A percentile compares a stretch with the other conserved stretches of the same genome.
These are phyloP conservation scores for Rubia tinctorum DNA, from an alignment of 305 asterid species.

Conservation along the genomic window DNA sequence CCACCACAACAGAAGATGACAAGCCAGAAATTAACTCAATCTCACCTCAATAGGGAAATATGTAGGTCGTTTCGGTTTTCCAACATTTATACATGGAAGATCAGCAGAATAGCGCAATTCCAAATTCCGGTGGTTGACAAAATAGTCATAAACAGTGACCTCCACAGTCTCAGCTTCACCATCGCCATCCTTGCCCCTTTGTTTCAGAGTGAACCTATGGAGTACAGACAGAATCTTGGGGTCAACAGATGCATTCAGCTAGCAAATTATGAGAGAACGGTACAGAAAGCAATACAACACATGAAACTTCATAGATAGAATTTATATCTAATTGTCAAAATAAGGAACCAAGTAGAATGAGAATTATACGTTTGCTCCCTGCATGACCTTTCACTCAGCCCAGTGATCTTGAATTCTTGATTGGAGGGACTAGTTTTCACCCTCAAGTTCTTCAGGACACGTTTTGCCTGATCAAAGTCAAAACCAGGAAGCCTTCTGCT, in stretches of 20 bases:
- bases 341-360: neutral
- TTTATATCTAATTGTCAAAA: neutral
- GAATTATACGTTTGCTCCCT: constrained; percentile 46
- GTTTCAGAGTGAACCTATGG: constrained; percentile 44
- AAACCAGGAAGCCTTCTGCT: neutral
- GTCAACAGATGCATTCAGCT: neutral
- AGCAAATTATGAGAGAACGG: neutral
- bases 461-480: constrained; percentile 42
- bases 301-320: neutral
- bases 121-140: constrained; percentile 48
- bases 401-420: constrained; percentile 53
- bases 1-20: neutral
- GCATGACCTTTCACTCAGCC: constrained; percentile 58
- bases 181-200: constrained; percentile 30
- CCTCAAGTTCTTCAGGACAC: constrained; percentile 49
- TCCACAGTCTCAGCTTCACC: constrained; percentile 32
- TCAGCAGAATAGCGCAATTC: constrained; percentile 49
- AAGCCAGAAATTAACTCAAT: neutral
- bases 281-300: neutral
- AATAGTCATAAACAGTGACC: constrained; percentile 61
- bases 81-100: constrained; percentile 62
- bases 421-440: constrained; percentile 50
- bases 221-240: neutral
- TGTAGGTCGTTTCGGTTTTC: constrained; percentile 45
- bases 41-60: constrained; percentile 63